phyloP scores from a whole-genome alignment of 306 rosid species.

The Pterocarpus santalinus region DNA sequence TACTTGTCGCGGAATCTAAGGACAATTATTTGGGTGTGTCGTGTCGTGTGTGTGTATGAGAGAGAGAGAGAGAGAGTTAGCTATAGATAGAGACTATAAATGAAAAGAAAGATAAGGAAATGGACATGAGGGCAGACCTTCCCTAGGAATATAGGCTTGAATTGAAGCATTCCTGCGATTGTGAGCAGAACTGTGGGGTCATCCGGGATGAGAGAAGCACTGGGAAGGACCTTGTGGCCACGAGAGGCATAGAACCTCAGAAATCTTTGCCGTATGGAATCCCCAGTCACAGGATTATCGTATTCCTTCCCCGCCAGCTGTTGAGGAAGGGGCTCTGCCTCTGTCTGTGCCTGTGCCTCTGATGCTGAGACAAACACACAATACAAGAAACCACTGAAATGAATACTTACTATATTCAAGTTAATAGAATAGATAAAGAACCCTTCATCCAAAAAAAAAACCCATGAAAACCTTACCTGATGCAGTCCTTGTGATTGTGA shows the following conservation, averaged over 20 bases:
- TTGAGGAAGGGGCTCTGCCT: slow-evolving; percentile 54
- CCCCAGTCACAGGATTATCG: slow-evolving; percentile 66
- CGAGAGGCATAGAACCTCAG: slow-evolving; percentile 83
- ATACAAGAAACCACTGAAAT: neutral
- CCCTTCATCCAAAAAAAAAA: neutral
- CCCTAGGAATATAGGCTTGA: slow-evolving; percentile 91
- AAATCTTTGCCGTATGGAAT: slow-evolving; percentile 76
- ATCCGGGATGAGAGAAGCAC: slow-evolving; percentile 93
- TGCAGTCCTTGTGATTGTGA: slow-evolving; percentile 52
- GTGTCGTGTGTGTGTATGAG: too few species aligned
- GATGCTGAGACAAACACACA: neutral
- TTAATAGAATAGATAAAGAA: too few species aligned
- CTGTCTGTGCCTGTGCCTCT: slow-evolving; percentile 46
- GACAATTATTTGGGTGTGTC: neutral
- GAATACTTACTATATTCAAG: neutral
- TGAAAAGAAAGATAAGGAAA: neutral
- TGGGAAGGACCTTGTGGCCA: slow-evolving; percentile 85
- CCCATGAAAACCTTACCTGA: neutral
- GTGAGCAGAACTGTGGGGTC: slow-evolving; percentile 92
- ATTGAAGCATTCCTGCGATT: slow-evolving; percentile 99
- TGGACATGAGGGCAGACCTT: slow-evolving; percentile 53
- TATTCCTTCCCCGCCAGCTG: neutral
- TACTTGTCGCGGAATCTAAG: slow-evolving; percentile 72
- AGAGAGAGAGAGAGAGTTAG: too few species aligned
- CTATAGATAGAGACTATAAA: neutral